A percentile compares a stretch with the other conserved stretches of the same genome.
Conservation (phyloP, 768 basidiomycete species). For the Cyclocybe cylindracea region DNA sequence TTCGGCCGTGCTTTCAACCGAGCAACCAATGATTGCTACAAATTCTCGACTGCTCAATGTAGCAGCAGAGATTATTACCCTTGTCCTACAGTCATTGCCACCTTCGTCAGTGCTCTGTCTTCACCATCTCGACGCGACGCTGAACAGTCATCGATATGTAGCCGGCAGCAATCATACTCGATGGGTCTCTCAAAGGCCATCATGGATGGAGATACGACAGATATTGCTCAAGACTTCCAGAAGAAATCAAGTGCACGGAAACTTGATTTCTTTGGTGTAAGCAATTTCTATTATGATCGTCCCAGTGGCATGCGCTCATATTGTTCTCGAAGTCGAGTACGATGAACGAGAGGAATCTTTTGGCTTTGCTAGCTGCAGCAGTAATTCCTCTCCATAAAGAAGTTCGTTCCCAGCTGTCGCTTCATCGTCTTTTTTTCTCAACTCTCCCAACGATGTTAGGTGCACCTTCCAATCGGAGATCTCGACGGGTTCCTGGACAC, state of each 20-base stretch:
- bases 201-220: constrained; percentile 50
- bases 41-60: constrained; percentile 58
- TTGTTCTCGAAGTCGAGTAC: constrained; percentile 42
- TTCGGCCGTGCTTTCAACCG: constrained; percentile 34
- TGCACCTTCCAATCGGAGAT: constrained; percentile 48
- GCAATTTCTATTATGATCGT: not conserved
- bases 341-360: constrained; percentile 57
- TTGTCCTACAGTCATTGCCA: constrained; percentile 65
- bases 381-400: constrained; percentile 67
- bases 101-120: constrained; percentile 55
- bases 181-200: constrained; percentile 48
- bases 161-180: constrained; percentile 66
- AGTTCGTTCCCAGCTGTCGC: constrained; percentile 35
- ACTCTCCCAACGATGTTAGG: constrained; percentile 34
- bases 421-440: not conserved
- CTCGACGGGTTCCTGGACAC: constrained; percentile 51
- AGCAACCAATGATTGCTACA: constrained; percentile 30
- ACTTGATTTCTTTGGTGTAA: constrained; percentile 58
- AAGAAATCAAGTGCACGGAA: constrained; percentile 38
- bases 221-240: constrained; percentile 57
- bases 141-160: constrained; percentile 25
- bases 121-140: not conserved
- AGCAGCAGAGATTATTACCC: constrained; percentile 65
- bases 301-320: constrained; percentile 3
- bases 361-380: constrained; percentile 67